Percentiles rank a stretch among this genome's conserved stretches.
Conservation (phyloP, 1,284 basidiomycete genomes). For the Cryptococcus amylolentus region DNA sequence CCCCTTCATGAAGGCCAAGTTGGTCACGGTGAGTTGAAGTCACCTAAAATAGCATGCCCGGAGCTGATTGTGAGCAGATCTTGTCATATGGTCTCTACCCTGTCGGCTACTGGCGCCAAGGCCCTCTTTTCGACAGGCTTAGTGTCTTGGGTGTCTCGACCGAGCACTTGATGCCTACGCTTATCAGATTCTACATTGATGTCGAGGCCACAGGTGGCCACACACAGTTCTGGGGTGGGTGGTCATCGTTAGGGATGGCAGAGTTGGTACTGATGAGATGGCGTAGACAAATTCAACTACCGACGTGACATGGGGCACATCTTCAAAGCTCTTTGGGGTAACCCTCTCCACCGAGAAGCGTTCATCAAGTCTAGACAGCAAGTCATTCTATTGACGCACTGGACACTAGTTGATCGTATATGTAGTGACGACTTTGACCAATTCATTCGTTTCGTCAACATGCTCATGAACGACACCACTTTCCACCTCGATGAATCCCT, state of each 20-base stretch:
- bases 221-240: conserved; percentile 90
- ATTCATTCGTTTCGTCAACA: conserved; percentile 92
- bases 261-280: conserved; percentile 3
- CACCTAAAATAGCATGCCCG: no score
- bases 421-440: conserved; percentile 76
- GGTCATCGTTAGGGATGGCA: conserved; percentile 6
- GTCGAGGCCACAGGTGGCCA: conserved; percentile 96
- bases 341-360: conserved; percentile 77
- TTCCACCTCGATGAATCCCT: conserved; percentile 97
- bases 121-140: conserved; percentile 75
- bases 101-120: conserved; percentile 69
- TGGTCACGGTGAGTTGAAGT: conserved; percentile 70
- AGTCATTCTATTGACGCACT: conserved; percentile 32
- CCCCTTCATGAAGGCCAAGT: conserved; percentile 96
- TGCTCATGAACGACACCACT: conserved; percentile 99
- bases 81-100: conserved; percentile 77
- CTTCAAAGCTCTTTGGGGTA: conserved; percentile 83
- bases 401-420: background rate
- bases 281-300: conserved; percentile 10
- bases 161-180: conserved; percentile 81
- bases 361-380: conserved; percentile 73
- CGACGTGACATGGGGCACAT: conserved; percentile 78
- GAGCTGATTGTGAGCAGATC: conserved; percentile 54
- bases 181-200: conserved; percentile 96
- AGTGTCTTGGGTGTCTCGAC: conserved; percentile 82